phyloP scores from a whole-genome alignment of 768 basidiomycete species.

The Psilocybe subaeruginosa region DNA sequence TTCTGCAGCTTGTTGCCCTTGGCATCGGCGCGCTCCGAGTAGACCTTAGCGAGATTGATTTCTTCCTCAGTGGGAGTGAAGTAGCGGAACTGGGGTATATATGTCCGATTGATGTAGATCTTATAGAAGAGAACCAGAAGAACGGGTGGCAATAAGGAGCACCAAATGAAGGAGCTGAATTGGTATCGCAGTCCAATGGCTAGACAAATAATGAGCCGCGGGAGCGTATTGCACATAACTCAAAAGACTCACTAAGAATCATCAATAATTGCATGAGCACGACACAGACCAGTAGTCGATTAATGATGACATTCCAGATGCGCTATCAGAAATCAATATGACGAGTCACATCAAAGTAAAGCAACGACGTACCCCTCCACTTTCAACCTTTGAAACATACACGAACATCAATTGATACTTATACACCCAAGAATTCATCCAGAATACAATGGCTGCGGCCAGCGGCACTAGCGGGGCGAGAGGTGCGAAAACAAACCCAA shows the following conservation, averaged over 20 bases:
- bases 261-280: conserved; percentile 88
- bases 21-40: conserved; percentile 78
- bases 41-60: conserved; percentile 69
- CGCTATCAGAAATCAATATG: conserved; percentile 51
- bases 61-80: conserved; percentile 86
- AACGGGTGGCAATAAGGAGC: conserved; percentile 85
- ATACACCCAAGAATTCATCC: conserved; percentile 72
- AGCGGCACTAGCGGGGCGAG: conserved; percentile 80
- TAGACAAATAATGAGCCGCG: conserved; percentile 30
- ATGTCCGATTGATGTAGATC: conserved; percentile 73
- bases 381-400: conserved; percentile 75
- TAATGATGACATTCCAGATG: conserved; percentile 92
- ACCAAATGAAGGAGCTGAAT: conserved; percentile 77
- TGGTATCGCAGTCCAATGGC: conserved; percentile 85
- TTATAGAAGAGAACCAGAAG: conserved; percentile 84
- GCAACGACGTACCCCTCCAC: conserved; percentile 46
- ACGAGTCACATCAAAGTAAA: neutral
- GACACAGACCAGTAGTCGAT: conserved; percentile 78
- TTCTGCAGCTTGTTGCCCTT: conserved; percentile 78
- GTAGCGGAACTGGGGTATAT: conserved; percentile 72
- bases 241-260: conserved; percentile 72
- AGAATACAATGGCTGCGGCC: conserved; percentile 73
- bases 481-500: conserved; percentile 83
- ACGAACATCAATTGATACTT: conserved; percentile 91
- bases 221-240: neutral